phyloP scores from a whole-genome alignment of 2,329 filamentous ascomycete species.

The Aspergillus calidoustus region DNA sequence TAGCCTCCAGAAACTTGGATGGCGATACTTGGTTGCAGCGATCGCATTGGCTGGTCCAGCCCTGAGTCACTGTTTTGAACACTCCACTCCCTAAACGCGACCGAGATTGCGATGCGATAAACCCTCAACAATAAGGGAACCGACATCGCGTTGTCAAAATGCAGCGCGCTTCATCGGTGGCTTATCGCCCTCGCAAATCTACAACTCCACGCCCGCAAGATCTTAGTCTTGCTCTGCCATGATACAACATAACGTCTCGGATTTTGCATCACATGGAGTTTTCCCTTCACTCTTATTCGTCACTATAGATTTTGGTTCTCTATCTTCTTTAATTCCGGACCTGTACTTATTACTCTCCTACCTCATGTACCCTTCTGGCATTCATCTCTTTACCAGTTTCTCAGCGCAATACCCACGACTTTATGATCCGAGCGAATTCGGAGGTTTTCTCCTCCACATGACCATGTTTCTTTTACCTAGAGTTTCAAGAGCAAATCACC shows the following conservation, averaged over 20 bases:
- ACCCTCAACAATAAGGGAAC: neutral
- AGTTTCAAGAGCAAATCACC: neutral
- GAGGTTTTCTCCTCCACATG: neutral
- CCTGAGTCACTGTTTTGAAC: neutral
- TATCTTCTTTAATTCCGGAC: neutral
- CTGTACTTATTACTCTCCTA: neutral
- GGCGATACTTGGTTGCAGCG: neutral
- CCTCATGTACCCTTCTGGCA: neutral
- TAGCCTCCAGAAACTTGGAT: conserved; percentile 4
- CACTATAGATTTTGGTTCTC: neutral
- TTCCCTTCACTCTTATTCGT: neutral
- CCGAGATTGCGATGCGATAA: neutral
- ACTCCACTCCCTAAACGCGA: neutral
- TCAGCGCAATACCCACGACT: neutral
- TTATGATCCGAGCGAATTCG: neutral
- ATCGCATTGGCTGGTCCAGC: conserved; percentile 4
- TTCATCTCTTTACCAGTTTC: neutral
- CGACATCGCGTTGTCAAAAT: neutral
- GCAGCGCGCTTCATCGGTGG: neutral
- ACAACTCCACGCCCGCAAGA: neutral
- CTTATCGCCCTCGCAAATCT: neutral
- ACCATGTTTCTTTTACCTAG: neutral
- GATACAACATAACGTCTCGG: neutral
- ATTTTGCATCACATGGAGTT: neutral
- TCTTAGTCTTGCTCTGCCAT: neutral